phyloP scores from a whole-genome alignment of 495 filamentous ascomycete species.

The Collariella sp. region DNA sequence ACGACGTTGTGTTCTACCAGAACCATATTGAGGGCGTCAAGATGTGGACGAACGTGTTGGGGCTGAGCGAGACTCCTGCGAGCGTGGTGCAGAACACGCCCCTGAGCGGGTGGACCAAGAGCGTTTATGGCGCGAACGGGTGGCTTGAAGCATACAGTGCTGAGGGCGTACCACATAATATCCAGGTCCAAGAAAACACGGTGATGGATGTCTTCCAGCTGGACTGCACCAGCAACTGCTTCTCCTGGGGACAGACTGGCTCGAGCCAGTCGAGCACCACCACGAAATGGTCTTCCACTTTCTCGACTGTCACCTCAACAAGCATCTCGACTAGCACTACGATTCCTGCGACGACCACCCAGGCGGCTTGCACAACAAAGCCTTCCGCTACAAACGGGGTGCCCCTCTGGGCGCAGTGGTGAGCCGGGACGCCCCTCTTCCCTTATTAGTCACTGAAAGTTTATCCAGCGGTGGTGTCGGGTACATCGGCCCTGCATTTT shows the following conservation, averaged over 20 bases:
- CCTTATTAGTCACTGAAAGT: neutral
- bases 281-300: neutral
- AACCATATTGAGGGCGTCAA: conserved; percentile 47
- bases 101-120: conserved; percentile 38
- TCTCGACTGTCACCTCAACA: neutral
- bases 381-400: neutral
- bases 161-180: conserved; percentile 41
- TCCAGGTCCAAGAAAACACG: conserved; percentile 40
- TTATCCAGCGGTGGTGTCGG: conserved; percentile 11
- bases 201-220: conserved; percentile 47
- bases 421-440: neutral
- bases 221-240: conserved; percentile 27
- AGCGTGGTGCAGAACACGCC: conserved; percentile 29
- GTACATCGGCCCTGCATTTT: conserved; percentile 8
- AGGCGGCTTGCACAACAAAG: neutral
- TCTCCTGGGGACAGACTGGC: conserved; percentile 32
- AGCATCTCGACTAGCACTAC: neutral
- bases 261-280: neutral
- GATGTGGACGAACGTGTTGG: conserved; percentile 49
- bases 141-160: conserved; percentile 44
- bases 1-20: conserved; percentile 39
- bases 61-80: conserved; percentile 27
- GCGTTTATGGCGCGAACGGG: conserved; percentile 34
- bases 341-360: neutral
- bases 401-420: conserved; percentile 13